Evolutionary conservation across 2,329 filamentous ascomycete genomes (phyloP).

Genomic region (Ophiostoma ips): DNA sequence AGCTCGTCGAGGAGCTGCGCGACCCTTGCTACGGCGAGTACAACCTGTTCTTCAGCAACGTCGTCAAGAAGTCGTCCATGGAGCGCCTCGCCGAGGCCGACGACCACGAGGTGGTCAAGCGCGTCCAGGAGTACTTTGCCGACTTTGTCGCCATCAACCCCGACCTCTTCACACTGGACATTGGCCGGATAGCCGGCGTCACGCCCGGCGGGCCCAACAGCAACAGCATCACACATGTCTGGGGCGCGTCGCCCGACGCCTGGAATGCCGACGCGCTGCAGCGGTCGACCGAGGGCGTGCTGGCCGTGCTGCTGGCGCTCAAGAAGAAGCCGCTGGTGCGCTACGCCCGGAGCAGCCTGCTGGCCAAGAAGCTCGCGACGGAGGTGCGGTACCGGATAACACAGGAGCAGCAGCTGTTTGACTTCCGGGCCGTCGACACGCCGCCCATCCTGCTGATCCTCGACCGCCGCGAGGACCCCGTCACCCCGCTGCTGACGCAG

Average conservation of each 20-base stretch:
- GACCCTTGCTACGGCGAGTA: conserved; percentile 98
- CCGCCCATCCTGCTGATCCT: conserved; percentile 83
- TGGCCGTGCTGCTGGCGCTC: conserved; percentile 71
- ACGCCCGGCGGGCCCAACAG: background rate
- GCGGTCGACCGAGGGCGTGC: conserved; percentile 71
- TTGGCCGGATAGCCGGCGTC: conserved; percentile 23
- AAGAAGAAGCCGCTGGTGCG: conserved; percentile 96
- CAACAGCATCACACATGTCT: conserved; percentile 46
- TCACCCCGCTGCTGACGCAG: conserved; percentile 86
- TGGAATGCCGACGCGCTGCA: conserved; percentile 88
- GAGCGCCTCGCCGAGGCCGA: conserved; percentile 92
- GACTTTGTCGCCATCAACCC: conserved; percentile 93
- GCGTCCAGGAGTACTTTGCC: conserved; percentile 90
- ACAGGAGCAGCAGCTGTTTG: conserved; percentile 90
- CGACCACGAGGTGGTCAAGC: conserved; percentile 90
- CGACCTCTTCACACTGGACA: conserved; percentile 71
- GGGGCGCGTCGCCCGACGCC: conserved; percentile 66
- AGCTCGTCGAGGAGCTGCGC: conserved; percentile 85
- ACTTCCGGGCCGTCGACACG: conserved; percentile 89
- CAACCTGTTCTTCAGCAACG: conserved; percentile 93
- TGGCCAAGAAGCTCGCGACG: conserved; percentile 85
- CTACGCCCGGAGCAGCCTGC: conserved; percentile 78
- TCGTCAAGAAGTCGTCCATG: conserved; percentile 89
- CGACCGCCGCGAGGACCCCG: conserved; percentile 84
- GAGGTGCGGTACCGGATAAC: conserved; percentile 88